Evolutionary conservation across 2,329 filamentous ascomycete species (phyloP), one percentile per base, ranked within the genome.

Genomic region (Epichloe baconii): DNA sequence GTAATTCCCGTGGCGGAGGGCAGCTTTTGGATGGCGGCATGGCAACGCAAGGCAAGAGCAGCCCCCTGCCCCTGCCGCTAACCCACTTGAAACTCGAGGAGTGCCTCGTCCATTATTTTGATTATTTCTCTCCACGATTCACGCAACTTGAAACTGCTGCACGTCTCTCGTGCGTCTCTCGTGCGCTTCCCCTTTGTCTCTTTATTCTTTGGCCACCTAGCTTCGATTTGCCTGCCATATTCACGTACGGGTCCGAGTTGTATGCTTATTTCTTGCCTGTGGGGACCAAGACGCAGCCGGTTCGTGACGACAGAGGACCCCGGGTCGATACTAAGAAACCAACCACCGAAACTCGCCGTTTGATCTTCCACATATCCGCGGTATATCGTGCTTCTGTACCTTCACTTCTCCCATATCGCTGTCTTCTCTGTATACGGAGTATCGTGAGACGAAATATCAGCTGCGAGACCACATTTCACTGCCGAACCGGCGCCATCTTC

Each of bases 81-180:
- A n/a, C 11, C n/a, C 23, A 49, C 34, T 49, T 49, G 47, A 49
- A 49, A 49, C 47, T 19, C 26, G 26, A 10, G 38, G 40, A 49
- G n/a, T 19, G 35, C 40, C 21, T 48, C 46, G 36, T 38, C 21
- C 46, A 15, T 21, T 23, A 6, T 41, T 49, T 8, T 26, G 6
- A 7, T 26, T 26, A 26, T 26, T 48, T 49, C 38, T 49, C 17
- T 44, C 40, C 26, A 23, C 43, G 43, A 34, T 35, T 15, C 23
- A 23, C 21, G 23, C 36, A 17, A 19, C 40, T 49, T 49, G 40
- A 49, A 44, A 49, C 47, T 23, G 15, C n/a, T 38, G n/a, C 31
- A 19, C 12, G 5, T 31, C 36, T 21, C 17, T 17, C 19, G 19
- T 19, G 19, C 19, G 19, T 19, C 19, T 19, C 19, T 19, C 21